phyloP scores from a whole-genome alignment of 352 stramenopile species.

The Phytophthora podocarpi region DNA sequence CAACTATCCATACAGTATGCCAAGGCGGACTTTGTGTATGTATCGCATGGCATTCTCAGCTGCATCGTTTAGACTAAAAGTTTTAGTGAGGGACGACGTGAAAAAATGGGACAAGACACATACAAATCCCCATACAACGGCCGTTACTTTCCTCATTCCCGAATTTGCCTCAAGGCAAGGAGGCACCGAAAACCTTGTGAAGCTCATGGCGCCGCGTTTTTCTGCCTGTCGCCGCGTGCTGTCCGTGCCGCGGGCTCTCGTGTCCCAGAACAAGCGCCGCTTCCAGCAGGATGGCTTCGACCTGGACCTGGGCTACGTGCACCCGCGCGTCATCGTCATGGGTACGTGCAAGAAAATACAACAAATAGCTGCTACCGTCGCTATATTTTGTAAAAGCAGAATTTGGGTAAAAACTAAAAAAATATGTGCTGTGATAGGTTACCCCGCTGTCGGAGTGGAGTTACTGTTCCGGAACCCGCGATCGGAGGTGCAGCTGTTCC shows the following conservation, averaged over 20 bases:
- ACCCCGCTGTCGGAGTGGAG: constrained; percentile 61
- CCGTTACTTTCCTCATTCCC: constrained; percentile 24
- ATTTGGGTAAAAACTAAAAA: constrained; percentile 2
- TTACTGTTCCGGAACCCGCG: constrained; percentile 67
- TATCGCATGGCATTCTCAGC: no score
- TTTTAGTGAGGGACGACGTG: neutral
- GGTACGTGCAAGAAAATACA: constrained; percentile 38
- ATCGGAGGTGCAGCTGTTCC: constrained; percentile 56
- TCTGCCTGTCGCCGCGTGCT: constrained; percentile 44
- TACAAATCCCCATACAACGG: constrained; percentile 25
- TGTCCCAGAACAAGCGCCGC: constrained; percentile 82
- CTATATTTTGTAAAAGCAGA: neutral
- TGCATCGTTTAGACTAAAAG: no score
- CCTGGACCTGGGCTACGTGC: constrained; percentile 75
- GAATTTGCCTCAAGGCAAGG: constrained; percentile 5
- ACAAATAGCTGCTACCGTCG: no score
- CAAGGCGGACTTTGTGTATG: no score
- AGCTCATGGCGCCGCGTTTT: constrained; percentile 28
- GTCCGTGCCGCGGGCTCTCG: constrained; percentile 59
- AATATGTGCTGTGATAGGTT: constrained; percentile 46
- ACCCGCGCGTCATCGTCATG: constrained; percentile 81
- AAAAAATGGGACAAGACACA: neutral
- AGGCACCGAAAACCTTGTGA: no score
- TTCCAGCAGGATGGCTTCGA: constrained; percentile 66
- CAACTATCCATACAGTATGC: no score